Conservation (phyloP, 2,329 filamentous ascomycete species). For the Myriosclerotinia scirpicola region DNA sequence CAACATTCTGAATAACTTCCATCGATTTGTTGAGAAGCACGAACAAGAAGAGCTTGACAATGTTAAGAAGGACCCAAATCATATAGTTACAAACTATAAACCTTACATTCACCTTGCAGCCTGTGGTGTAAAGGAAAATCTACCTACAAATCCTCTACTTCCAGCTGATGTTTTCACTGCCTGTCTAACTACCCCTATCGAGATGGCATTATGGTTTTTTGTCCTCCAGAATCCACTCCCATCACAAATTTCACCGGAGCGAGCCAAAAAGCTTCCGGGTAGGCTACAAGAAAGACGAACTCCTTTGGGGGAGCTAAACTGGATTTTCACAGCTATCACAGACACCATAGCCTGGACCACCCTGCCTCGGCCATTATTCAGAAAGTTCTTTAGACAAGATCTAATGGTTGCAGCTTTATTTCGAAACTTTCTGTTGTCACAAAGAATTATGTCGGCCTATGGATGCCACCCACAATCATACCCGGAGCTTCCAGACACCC, state of each 20-base stretch:
- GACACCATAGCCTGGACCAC: conserved; percentile 99
- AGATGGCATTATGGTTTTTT: conserved; percentile 96
- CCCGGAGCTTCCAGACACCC: conserved; percentile 88
- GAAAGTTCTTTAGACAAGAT: conserved; percentile 95
- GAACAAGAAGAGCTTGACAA: conserved; percentile 82
- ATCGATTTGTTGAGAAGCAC: conserved; percentile 92
- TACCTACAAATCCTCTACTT: conserved; percentile 90
- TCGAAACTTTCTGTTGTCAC: conserved; percentile 90
- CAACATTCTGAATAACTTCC: conserved; percentile 93
- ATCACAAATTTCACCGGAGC: conserved; percentile 69
- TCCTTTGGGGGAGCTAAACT: conserved; percentile 93
- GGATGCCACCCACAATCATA: conserved; percentile 93
- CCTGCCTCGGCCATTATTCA: conserved; percentile 83
- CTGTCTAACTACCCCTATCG: conserved; percentile 93
- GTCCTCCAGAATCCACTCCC: conserved; percentile 77
- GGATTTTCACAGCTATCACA: conserved; percentile 99
- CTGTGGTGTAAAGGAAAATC: conserved; percentile 84
- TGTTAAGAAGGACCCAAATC: conserved; percentile 74
- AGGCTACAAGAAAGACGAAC: conserved; percentile 90
- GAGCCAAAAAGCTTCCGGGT: conserved; percentile 86
- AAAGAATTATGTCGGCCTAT: conserved; percentile 94
- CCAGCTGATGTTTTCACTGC: conserved; percentile 95
- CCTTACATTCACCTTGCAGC: conserved; percentile 87
- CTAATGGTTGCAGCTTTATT: conserved; percentile 99
- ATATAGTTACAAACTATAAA: conserved; percentile 70